phyloP scores from a whole-genome alignment of 202 grass and related monocot species.

The Tripidium arundinaceum region DNA sequence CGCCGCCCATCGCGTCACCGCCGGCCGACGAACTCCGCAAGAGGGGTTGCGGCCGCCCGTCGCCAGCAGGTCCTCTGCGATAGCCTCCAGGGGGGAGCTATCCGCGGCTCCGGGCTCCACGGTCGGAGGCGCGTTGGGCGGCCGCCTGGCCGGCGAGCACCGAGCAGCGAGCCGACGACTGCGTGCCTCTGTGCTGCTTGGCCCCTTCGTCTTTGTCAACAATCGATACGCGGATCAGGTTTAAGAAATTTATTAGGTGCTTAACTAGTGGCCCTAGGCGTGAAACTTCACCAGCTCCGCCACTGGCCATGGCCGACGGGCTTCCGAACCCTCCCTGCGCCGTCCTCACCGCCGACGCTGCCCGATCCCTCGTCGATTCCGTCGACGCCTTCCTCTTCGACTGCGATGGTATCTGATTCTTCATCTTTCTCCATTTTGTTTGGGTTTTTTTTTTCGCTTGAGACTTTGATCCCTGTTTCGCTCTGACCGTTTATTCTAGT shows the following conservation, averaged over 20 bases:
- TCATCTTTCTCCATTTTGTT: not conserved
- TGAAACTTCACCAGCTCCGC: not conserved
- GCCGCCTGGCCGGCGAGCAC: not conserved
- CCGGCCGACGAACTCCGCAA: not conserved
- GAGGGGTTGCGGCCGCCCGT: not conserved
- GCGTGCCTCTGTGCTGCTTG: not conserved
- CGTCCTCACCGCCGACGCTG: conserved; percentile 48
- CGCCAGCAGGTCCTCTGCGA: not conserved
- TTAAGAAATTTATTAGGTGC: not conserved
- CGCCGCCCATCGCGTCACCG: not conserved
- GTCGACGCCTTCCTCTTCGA: conserved; percentile 93
- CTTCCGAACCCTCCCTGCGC: not conserved
- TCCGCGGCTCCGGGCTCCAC: not conserved
- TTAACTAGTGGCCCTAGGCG: not conserved
- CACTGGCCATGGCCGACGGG: conserved; percentile 34
- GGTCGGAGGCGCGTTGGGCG: not conserved
- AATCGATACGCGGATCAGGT: not conserved
- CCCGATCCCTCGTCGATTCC: conserved; percentile 64
- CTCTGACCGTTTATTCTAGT: not conserved
- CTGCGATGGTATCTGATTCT: conserved; percentile 55
- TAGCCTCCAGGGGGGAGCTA: not conserved
- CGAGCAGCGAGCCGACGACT: not conserved
- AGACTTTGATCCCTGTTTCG: not conserved
- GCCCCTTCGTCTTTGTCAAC: not conserved
- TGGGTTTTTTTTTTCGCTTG: not conserved